Base-by-base conservation (phyloP, 345 rosid genomes). In the Lumnitzera littorea region DNA sequence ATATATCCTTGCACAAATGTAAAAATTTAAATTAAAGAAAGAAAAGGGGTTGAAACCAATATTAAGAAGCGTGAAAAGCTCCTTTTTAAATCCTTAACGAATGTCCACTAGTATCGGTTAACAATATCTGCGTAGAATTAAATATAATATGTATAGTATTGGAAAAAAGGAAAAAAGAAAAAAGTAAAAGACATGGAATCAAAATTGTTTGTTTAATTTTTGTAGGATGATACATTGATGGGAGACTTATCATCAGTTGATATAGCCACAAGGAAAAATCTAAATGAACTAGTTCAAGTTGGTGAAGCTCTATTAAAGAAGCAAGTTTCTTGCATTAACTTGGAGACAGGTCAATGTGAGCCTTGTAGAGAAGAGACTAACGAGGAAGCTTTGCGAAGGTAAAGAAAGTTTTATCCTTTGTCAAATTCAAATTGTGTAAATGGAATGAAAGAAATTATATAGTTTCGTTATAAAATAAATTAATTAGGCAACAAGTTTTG, bases 241-340 rank as follows among this genome's bases (percentile, higher is more conserved):
- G 96, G 90, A 46, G 74, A 55, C 14, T 47, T 77, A n/a, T 72
- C 84, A 0, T 81, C 91, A 0, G 84, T 80, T 15, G 98, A 91
- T 56, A 12, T 80, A 27, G 76, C 98, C 15, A 85, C 94, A 2
- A 51, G 73, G 62, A 51, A 77, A 17, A 88, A 88, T 66, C 62
- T 91, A 76, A 64, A 86, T 23, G 70, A 74, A 27, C 83, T 91
- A 2, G 81, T 78, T 12, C 54, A 74, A 65, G 78, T 83, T 31
- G 96, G 91, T 11, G 79, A 83, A 64, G 67, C 70, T 12, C 60
- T 88, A 62, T 56, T 88, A 24, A 78, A 84, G 62, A 81, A 86
- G 67, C 83, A 61, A 27, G 82, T 86, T 9, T 70, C 84, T 12
- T 79, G 83, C 64, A 80, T 88, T 24, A 76, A 88, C 66, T 64